These are phyloP conservation scores for Leccinum uliginosum DNA, from an alignment of 768 basidiomycete species.

Conservation along the genomic window DNA sequence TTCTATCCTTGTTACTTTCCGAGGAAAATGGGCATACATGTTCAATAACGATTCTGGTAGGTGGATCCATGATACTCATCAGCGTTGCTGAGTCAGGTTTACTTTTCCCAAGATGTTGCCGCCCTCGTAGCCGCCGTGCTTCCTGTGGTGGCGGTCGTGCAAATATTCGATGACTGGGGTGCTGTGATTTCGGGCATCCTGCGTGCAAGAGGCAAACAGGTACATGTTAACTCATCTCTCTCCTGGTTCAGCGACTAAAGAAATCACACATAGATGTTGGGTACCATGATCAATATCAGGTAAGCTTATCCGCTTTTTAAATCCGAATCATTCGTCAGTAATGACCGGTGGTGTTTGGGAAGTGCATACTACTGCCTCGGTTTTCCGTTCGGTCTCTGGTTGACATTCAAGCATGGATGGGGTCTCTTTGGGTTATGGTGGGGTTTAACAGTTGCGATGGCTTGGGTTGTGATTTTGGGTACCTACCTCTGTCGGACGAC, in stretches of 20 bases:
- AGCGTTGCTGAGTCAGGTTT: neutral
- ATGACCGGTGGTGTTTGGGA: neutral
- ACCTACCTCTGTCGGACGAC: constrained; percentile 48
- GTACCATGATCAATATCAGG: constrained; percentile 79
- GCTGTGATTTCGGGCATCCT: constrained; percentile 77
- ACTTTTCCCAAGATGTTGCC: constrained; percentile 17
- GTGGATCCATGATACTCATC: neutral
- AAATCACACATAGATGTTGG: constrained; percentile 47
- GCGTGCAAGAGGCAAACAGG: constrained; percentile 78
- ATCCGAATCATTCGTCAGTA: neutral
- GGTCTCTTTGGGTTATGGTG: constrained; percentile 80
- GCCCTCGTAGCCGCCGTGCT: constrained; percentile 55
- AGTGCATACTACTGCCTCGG: constrained; percentile 78
- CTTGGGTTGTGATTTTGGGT: constrained; percentile 10
- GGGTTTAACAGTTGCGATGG: constrained; percentile 58
- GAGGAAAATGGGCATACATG: constrained; percentile 65
- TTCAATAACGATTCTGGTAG: constrained; percentile 68
- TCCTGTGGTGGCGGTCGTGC: constrained; percentile 74
- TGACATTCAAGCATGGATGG: constrained; percentile 60
- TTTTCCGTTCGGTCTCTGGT: constrained; percentile 76
- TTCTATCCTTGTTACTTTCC: constrained; percentile 52
- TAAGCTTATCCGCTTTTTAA: constrained; percentile 18
- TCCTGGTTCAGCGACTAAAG: neutral
- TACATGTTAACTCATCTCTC: constrained; percentile 12
- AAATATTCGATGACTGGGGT: constrained; percentile 75